These are phyloP conservation scores for Nothopassalora personata DNA, from an alignment of 2,329 filamentous ascomycete genomes.

Conservation along the genomic window DNA sequence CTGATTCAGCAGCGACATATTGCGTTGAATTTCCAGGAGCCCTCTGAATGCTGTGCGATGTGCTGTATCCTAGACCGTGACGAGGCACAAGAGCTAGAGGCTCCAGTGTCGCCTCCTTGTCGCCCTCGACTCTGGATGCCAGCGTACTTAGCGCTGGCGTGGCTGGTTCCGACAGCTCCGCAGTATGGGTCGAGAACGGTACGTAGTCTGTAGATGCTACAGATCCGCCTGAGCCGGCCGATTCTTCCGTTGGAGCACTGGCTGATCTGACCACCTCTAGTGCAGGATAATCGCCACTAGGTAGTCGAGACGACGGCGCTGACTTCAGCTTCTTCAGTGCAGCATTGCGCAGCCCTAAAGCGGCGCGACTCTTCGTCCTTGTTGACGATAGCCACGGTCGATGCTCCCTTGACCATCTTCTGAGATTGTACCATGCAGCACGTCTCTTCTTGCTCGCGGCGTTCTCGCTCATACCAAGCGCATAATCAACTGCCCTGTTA, in stretches of 20 bases:
- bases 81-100: background rate
- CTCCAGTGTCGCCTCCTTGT: background rate
- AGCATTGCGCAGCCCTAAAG: background rate
- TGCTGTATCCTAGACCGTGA: background rate
- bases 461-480: background rate
- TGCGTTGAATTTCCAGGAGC: background rate
- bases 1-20: background rate
- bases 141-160: background rate
- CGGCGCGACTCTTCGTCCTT: background rate
- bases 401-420: background rate
- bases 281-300: background rate
- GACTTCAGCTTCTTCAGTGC: background rate
- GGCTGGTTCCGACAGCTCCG: background rate
- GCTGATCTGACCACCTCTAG: background rate
- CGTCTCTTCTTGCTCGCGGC: background rate
- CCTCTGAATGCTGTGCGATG: background rate
- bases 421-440: background rate
- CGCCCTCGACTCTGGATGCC: background rate
- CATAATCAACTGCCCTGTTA: background rate
- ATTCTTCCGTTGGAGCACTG: background rate
- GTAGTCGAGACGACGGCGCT: background rate
- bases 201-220: background rate
- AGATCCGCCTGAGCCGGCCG: background rate
- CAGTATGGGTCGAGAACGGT: background rate
- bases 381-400: background rate